Conservation (phyloP, 148 eudicot species). For the Selenicereus undatus region DNA sequence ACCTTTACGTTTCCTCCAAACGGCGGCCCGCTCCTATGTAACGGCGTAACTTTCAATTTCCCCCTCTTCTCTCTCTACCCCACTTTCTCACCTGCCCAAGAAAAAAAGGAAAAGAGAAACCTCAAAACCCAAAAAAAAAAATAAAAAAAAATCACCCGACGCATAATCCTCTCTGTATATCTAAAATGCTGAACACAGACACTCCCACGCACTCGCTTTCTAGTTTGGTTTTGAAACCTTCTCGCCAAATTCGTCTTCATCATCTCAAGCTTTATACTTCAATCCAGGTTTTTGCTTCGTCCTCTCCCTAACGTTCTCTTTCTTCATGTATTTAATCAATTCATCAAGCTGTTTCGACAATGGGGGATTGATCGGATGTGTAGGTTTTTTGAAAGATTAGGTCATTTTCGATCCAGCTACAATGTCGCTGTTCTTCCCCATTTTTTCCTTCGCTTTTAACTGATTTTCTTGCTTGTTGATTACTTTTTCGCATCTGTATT, state of each 20-base stretch:
- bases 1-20: neutral
- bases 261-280: neutral
- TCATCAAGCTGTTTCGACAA: neutral
- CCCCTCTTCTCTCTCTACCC: neutral
- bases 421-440: slow-evolving; percentile 26
- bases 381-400: slow-evolving; percentile 8
- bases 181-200: slow-evolving; percentile 9
- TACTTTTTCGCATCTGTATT: neutral
- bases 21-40: slow-evolving; percentile 20
- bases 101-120: neutral
- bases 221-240: slow-evolving; percentile 12
- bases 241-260: slow-evolving; percentile 5
- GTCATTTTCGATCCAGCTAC: slow-evolving; percentile 40
- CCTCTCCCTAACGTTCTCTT: neutral
- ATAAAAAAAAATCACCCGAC: slow-evolving; percentile 11
- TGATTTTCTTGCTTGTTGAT: slow-evolving; percentile 10
- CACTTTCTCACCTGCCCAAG: slow-evolving; percentile 1
- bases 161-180: slow-evolving; percentile 19
- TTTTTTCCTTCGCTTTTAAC: neutral
- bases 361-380: neutral
- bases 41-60: slow-evolving; percentile 34
- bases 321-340: neutral
- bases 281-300: neutral
- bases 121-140: slow-evolving; percentile 1
- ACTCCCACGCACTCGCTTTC: slow-evolving; percentile 30